Conservation (phyloP, 73 alveolate genomes). For the Blepharisma stoltei region DNA sequence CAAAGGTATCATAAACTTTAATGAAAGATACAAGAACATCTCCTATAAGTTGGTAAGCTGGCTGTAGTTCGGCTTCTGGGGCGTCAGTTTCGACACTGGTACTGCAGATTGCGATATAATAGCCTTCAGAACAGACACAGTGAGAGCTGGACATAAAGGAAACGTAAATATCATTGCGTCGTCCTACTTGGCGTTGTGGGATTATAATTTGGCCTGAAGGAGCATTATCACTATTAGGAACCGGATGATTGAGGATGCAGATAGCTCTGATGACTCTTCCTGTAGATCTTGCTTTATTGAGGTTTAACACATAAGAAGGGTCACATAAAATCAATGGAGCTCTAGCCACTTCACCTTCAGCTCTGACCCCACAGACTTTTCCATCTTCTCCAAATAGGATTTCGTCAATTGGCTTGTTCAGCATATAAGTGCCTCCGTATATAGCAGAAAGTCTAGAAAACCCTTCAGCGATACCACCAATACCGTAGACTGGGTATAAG, state of each 20-base stretch:
- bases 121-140: conserved; percentile 71
- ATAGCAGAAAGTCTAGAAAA: conserved; percentile 95
- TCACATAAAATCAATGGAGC: conserved; percentile 94
- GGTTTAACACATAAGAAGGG: conserved; percentile 87
- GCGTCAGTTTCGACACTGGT: conserved; percentile 81
- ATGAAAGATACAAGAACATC: conserved; percentile 36
- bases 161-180: conserved; percentile 60
- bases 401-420: conserved; percentile 93
- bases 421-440: conserved; percentile 97
- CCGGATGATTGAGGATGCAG: conserved; percentile 94
- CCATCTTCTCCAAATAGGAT: conserved; percentile 87
- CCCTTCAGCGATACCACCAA: conserved; percentile 98
- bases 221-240: conserved; percentile 89
- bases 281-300: conserved; percentile 55
- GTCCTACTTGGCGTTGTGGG: conserved; percentile 90
- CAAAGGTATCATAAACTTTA: conserved; percentile 54
- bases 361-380: conserved; percentile 74
- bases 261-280: conserved; percentile 94
- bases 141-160: conserved; percentile 50
- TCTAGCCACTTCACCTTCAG: conserved; percentile 77
- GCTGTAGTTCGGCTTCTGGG: conserved; percentile 64
- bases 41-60: conserved; percentile 71
- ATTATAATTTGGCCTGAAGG: conserved; percentile 92
- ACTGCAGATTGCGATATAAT: conserved; percentile 75
- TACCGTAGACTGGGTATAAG: conserved; percentile 98